These are phyloP conservation scores for Knoxia roxburghii DNA, from an alignment of 257 asterid species.

Conservation along the genomic window DNA sequence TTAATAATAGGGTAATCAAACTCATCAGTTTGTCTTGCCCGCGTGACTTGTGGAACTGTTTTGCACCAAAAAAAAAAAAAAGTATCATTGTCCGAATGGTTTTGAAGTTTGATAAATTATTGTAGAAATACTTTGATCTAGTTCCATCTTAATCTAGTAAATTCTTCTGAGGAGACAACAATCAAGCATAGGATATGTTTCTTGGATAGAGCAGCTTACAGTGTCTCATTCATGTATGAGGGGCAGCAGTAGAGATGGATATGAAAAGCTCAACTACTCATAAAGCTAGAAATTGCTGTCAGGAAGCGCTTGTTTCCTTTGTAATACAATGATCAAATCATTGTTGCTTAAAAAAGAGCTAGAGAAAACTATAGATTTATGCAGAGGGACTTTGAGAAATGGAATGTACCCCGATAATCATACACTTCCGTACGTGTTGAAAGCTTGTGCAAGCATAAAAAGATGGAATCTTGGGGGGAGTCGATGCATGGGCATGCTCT, in stretches of 20 bases:
- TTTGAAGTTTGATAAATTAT: too few species aligned
- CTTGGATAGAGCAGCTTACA: constrained; percentile 32
- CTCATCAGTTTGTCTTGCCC: too few species aligned
- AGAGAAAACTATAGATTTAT: constrained; percentile 25
- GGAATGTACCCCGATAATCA: constrained; percentile 57
- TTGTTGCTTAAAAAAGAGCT: constrained; percentile 39
- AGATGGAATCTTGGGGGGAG: constrained; percentile 38
- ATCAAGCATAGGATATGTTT: background rate
- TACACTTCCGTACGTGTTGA: constrained; percentile 56
- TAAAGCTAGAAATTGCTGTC: constrained; percentile 60
- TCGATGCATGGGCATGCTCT: constrained; percentile 46
- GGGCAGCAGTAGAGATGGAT: constrained; percentile 78
- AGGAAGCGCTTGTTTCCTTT: constrained; percentile 41
- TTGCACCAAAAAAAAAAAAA: too few species aligned
- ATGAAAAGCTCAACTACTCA: constrained; percentile 61
- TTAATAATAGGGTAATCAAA: too few species aligned
- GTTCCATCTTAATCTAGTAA: too few species aligned
- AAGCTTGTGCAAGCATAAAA: constrained; percentile 40
- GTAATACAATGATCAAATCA: constrained; percentile 59
- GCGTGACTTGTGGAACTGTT: too few species aligned
- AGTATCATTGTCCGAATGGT: too few species aligned
- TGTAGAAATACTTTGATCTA: too few species aligned
- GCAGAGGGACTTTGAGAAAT: constrained; percentile 35
- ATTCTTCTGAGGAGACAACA: too few species aligned
- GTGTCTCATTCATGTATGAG: constrained; percentile 83